These are phyloP conservation scores for Schwanniomyces polymorphus DNA, from an alignment of 805 yeast genomes.

Conservation along the genomic window DNA sequence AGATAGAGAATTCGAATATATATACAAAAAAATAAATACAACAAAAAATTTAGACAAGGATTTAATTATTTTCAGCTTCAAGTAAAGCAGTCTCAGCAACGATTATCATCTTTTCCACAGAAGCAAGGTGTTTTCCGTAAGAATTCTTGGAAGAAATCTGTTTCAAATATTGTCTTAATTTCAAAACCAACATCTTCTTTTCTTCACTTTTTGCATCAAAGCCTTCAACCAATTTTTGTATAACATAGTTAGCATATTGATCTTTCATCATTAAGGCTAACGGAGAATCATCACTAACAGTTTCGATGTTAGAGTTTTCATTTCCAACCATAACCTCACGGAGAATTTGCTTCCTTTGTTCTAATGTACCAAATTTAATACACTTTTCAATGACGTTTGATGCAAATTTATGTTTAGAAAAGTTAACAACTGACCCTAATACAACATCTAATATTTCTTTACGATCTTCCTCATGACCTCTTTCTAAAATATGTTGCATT, in stretches of 20 bases:
- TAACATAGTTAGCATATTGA: constrained; percentile 96
- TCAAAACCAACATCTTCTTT: constrained; percentile 66
- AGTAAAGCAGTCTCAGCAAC: constrained; percentile 51
- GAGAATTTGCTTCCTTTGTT: constrained; percentile 63
- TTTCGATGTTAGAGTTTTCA: constrained; percentile 45
- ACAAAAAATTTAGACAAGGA: not conserved
- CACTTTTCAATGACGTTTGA: constrained; percentile 97
- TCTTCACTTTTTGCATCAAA: constrained; percentile 61
- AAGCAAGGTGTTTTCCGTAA: constrained; percentile 81
- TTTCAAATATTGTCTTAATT: constrained; percentile 78
- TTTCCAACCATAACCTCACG: constrained; percentile 61
- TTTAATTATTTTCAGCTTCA: constrained; percentile 31
- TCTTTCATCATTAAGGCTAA: constrained; percentile 94
- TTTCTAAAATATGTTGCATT: constrained; percentile 90
- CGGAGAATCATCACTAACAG: constrained; percentile 64
- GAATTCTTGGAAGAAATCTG: constrained; percentile 61
- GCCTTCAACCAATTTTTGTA: constrained; percentile 88
- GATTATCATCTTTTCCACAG: constrained; percentile 70
- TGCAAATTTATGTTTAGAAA: constrained; percentile 96
- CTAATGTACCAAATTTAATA: constrained; percentile 66
- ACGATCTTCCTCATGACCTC: constrained; percentile 66
- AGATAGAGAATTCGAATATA: constrained; percentile 1
- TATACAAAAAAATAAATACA: not conserved
- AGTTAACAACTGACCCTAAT: constrained; percentile 66
- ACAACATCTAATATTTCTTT: constrained; percentile 67